phyloP scores from a whole-genome alignment of 1,139 yeast species.

The Pichia sorboxylosa region DNA sequence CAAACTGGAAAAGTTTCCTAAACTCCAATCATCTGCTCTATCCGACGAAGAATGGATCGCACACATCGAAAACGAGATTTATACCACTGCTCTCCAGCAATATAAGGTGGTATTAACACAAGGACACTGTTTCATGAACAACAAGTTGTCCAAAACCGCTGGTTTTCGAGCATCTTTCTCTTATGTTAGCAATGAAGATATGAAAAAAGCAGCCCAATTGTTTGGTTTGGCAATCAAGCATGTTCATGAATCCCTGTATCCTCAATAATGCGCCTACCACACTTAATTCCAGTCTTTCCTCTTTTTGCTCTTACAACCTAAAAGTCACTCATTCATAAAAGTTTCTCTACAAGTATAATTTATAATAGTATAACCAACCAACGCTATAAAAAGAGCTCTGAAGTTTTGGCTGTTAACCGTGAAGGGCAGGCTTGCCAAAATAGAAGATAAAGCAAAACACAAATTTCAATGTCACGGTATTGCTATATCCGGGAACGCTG shows the following conservation, averaged over 20 bases:
- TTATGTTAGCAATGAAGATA: conserved; percentile 40
- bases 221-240: conserved; percentile 17
- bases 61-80: conserved; percentile 34
- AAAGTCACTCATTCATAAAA: too few relatives aligned
- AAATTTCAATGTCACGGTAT: too few relatives aligned
- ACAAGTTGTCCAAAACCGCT: conserved; percentile 25
- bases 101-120: conserved; percentile 39
- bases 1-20: conserved; percentile 39
- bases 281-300: not conserved
- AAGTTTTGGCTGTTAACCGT: too few relatives aligned
- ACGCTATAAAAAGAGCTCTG: too few relatives aligned
- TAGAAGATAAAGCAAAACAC: too few relatives aligned
- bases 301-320: not conserved
- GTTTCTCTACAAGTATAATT: too few relatives aligned
- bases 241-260: conserved; percentile 9
- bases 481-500: too few relatives aligned
- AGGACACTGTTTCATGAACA: conserved; percentile 45
- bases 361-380: too few relatives aligned
- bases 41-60: conserved; percentile 27
- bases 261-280: not conserved
- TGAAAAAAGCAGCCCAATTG: conserved; percentile 26
- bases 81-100: conserved; percentile 32
- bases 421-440: too few relatives aligned
- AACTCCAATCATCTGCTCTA: conserved; percentile 24
- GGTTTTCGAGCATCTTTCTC: conserved; percentile 54